Evolutionary conservation across 73 alveolate genomes (phyloP).

Genomic region (Paramecium sonneborni): DNA sequence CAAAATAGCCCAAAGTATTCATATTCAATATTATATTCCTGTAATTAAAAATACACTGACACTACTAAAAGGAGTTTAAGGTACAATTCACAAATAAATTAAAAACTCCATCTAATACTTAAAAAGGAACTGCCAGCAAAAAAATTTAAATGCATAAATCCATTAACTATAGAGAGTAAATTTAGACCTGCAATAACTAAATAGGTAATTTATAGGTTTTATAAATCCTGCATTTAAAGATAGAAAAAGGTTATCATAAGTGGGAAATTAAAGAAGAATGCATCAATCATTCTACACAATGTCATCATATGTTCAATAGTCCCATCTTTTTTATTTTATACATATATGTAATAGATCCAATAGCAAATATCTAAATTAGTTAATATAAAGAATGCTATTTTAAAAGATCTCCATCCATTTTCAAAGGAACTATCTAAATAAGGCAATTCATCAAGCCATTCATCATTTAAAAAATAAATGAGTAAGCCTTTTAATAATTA

Average conservation of each 20-base stretch:
- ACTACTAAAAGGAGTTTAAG: not conserved
- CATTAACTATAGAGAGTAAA: not conserved
- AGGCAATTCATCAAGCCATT: constrained; percentile 46
- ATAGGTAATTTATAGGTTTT: not conserved
- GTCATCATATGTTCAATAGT: constrained; percentile 42
- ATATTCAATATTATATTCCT: not conserved
- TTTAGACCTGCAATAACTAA: not conserved
- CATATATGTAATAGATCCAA: constrained; percentile 10
- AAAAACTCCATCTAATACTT: constrained; percentile 10
- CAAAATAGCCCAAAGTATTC: not conserved
- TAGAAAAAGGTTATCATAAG: not conserved
- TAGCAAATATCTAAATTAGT: constrained; percentile 9
- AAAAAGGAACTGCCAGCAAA: constrained; percentile 11
- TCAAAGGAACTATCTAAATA: not conserved
- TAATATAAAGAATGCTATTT: not conserved
- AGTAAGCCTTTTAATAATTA: not conserved
- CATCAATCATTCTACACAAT: constrained; percentile 3
- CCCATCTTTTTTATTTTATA: not conserved
- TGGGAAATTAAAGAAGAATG: not conserved
- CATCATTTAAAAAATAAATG: not conserved
- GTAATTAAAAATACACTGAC: not conserved
- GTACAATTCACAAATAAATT: not conserved
- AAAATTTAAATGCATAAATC: constrained; percentile 30
- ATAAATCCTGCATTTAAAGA: not conserved
- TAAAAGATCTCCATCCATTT: not conserved